These are phyloP conservation scores for Candida silvicultrix DNA, from an alignment of 805 yeast genomes.

Conservation along the genomic window DNA sequence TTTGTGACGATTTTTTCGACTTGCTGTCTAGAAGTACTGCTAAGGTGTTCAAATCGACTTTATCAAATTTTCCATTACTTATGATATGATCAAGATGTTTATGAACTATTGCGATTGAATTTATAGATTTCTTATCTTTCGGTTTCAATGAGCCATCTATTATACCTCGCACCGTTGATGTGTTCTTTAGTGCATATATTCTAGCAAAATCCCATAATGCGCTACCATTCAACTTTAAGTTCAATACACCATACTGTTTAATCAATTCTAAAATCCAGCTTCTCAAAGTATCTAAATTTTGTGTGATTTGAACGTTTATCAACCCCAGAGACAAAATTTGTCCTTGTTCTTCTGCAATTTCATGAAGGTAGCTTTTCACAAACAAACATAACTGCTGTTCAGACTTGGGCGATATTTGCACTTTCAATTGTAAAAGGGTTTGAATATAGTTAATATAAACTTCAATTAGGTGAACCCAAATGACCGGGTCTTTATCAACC, in stretches of 20 bases:
- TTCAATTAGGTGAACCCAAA: conserved; percentile 70
- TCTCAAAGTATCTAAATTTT: conserved; percentile 43
- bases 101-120: conserved; percentile 38
- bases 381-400: conserved; percentile 54
- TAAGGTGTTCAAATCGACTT: conserved; percentile 11
- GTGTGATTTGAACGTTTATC: conserved; percentile 59
- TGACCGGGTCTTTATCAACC: conserved; percentile 78
- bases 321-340: conserved; percentile 65
- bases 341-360: conserved; percentile 54
- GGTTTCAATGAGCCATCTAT: conserved; percentile 42
- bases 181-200: conserved; percentile 42
- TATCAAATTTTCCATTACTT: conserved; percentile 18
- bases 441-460: conserved; percentile 52
- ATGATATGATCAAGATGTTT: conserved; percentile 43
- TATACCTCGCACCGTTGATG: conserved; percentile 40
- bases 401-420: conserved; percentile 42
- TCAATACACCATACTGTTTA: conserved; percentile 45
- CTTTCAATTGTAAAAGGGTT: conserved; percentile 26
- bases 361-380: conserved; percentile 50
- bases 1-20: background rate
- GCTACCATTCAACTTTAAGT: conserved; percentile 52
- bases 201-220: conserved; percentile 59
- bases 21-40: conserved; percentile 10
- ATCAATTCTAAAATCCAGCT: conserved; percentile 38
- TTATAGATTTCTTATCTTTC: conserved; percentile 24